phyloP scores from a whole-genome alignment of 2,329 filamentous ascomycete genomes.

The Botrytis sinoallii region DNA sequence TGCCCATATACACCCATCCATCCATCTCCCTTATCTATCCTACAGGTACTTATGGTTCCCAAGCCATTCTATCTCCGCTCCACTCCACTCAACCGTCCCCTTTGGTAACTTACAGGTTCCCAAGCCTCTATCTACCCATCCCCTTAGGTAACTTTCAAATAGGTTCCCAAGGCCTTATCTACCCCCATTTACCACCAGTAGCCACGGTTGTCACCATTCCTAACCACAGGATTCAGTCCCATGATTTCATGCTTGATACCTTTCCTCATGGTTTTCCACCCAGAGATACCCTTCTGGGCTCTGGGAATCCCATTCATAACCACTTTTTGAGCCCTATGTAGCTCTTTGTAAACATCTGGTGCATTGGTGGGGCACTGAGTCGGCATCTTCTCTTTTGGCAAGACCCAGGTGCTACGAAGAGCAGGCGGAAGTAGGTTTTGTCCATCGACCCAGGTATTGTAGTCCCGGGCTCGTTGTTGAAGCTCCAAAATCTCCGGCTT shows the following conservation, averaged over 20 bases:
- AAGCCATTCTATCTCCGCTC: neutral
- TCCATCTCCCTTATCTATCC: neutral
- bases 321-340: neutral
- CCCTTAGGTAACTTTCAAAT: neutral
- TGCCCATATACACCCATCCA: neutral
- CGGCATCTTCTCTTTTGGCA: neutral
- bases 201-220: neutral
- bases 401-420: neutral
- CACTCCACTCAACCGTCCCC: neutral
- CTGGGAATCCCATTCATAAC: accelerated
- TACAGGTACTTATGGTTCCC: constrained; percentile 1
- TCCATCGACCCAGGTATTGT: neutral
- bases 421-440: neutral
- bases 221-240: neutral
- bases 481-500: neutral
- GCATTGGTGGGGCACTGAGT: neutral
- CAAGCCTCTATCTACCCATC: neutral
- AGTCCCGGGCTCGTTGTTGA: neutral
- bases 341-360: neutral
- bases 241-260: neutral
- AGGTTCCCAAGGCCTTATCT: neutral
- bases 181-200: neutral
- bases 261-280: neutral
- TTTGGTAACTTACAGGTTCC: constrained; percentile 5
- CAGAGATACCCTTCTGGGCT: neutral